Percentiles rank a stretch among this genome's conserved stretches.
Conservation (phyloP, 495 filamentous ascomycete species). For the Daldinia decipiens region DNA sequence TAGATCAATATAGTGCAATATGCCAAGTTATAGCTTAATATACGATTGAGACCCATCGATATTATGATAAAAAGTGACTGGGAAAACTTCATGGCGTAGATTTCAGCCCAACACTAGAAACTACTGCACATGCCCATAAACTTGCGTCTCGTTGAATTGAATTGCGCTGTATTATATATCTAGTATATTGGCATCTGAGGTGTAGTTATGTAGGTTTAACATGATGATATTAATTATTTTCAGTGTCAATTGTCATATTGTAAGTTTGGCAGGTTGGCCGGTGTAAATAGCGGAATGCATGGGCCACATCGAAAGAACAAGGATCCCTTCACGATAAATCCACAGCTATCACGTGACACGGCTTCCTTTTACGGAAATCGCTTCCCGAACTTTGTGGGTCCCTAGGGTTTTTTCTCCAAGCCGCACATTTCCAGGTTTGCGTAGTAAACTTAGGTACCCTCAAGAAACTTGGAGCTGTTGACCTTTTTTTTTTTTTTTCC, state of each 20-base stretch:
- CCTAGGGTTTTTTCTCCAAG: slow-evolving; percentile 41
- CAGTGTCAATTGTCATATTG: not conserved
- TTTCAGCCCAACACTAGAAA: not conserved
- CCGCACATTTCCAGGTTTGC: slow-evolving; percentile 38
- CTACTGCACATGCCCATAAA: not conserved
- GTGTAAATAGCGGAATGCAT: not conserved
- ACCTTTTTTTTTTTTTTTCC: slow-evolving; percentile 23
- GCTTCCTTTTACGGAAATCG: slow-evolving; percentile 24
- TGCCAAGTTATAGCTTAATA: not conserved
- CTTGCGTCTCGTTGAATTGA: too few species aligned
- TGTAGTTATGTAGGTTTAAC: not conserved
- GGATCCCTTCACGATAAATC: not conserved
- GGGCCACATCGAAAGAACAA: not conserved
- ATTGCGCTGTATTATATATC: too few species aligned
- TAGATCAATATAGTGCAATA: not conserved
- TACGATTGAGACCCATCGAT: not conserved
- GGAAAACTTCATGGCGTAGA: not conserved
- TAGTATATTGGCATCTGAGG: not conserved
- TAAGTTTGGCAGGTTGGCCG: not conserved
- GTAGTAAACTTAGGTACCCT: slow-evolving; percentile 4
- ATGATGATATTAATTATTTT: not conserved
- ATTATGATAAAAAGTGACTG: not conserved
- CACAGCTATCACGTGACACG: slow-evolving; percentile 9
- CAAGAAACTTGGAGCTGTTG: slow-evolving; percentile 39
- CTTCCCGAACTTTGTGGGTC: slow-evolving; percentile 36